These are phyloP conservation scores for Kodamaea ohmeri DNA, from an alignment of 1,139 yeast genomes.

Conservation along the genomic window DNA sequence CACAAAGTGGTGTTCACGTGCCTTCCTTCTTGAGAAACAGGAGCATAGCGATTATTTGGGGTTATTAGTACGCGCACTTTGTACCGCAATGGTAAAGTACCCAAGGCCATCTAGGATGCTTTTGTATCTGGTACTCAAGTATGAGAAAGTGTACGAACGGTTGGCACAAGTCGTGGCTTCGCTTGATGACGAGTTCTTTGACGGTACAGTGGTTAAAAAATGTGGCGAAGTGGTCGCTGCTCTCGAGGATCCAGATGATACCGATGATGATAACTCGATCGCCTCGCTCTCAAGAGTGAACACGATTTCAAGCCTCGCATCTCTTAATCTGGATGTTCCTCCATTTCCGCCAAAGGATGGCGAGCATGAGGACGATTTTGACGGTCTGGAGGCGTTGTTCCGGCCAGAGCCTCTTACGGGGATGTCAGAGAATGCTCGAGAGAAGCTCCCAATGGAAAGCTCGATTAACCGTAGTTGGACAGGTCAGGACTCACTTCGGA, in stretches of 20 bases:
- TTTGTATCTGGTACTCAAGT: constrained; percentile 50
- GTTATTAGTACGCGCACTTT: constrained; percentile 50
- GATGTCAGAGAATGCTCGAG: constrained; percentile 56
- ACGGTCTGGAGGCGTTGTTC: constrained; percentile 13
- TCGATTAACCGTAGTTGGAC: constrained; percentile 58
- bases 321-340: constrained; percentile 13
- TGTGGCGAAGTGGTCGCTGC: constrained; percentile 6
- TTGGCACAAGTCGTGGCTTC: constrained; percentile 33
- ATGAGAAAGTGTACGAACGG: constrained; percentile 38
- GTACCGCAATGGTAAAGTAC: constrained; percentile 48
- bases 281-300: constrained; percentile 1
- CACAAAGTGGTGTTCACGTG: constrained; percentile 38
- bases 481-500: constrained; percentile 51
- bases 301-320: constrained; percentile 8
- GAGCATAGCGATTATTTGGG: constrained; percentile 60
- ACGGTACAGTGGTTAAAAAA: constrained; percentile 20
- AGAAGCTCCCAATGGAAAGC: constrained; percentile 54
- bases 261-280: constrained; percentile 9
- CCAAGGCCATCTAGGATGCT: constrained; percentile 55
- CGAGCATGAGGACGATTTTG: not conserved
- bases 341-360: not conserved
- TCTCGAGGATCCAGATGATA: constrained; percentile 4
- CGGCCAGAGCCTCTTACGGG: constrained; percentile 56
- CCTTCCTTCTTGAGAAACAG: constrained; percentile 42
- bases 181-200: constrained; percentile 28